A percentile compares a stretch with the other conserved stretches of the same genome.
These are phyloP conservation scores for Davidsoniella australis DNA, from an alignment of 2,329 filamentous ascomycete genomes.

Conservation along the genomic window DNA sequence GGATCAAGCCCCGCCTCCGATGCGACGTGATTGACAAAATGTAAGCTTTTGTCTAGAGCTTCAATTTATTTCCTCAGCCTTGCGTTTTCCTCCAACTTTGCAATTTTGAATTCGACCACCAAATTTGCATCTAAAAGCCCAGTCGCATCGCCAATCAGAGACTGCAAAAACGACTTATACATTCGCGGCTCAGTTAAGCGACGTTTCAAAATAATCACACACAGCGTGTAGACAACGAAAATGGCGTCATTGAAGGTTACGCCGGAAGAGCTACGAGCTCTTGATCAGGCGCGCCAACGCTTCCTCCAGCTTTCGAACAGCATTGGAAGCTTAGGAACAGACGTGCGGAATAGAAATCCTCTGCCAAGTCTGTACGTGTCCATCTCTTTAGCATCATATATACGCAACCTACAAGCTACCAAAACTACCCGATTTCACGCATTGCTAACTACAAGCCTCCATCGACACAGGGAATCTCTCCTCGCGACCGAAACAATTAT, in stretches of 20 bases:
- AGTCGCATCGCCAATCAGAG: no score
- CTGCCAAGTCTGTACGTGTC: constrained; percentile 47
- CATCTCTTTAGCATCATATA: background rate
- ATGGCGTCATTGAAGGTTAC: constrained; percentile 33
- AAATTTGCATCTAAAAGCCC: no score
- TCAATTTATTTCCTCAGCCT: background rate
- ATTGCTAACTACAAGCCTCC: no score
- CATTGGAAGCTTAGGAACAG: constrained; percentile 44
- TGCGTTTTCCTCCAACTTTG: background rate
- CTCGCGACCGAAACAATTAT: constrained; percentile 57
- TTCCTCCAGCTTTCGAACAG: constrained; percentile 52
- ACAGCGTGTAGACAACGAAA: background rate
- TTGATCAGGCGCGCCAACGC: constrained; percentile 54
- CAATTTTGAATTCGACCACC: no score
- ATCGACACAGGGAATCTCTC: constrained; percentile 41
- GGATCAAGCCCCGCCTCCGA: background rate
- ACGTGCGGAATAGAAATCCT: constrained; percentile 44
- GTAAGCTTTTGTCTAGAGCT: no score
- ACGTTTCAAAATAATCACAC: background rate
- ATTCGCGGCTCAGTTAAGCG: background rate
- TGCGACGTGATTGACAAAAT: background rate
- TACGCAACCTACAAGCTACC: no score
- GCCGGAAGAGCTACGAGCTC: constrained; percentile 45
- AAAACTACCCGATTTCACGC: no score
- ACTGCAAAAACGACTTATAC: background rate